phyloP scores from a whole-genome alignment of 176 grass and related monocot genomes.

The Secale cereale region DNA sequence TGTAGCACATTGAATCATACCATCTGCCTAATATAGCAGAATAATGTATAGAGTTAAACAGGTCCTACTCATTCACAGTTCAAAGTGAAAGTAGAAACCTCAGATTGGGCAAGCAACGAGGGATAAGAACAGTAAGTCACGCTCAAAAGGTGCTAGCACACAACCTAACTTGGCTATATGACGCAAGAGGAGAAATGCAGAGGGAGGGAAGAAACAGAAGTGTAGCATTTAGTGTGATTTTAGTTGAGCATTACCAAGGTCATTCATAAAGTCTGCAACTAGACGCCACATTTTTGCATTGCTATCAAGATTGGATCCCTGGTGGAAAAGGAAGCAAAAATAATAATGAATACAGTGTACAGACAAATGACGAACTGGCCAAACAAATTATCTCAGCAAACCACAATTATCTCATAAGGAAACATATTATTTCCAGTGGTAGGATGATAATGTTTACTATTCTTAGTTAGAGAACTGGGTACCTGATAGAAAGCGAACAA shows the following conservation, averaged over 20 bases:
- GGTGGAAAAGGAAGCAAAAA: constrained; percentile 33
- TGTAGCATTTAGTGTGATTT: neutral
- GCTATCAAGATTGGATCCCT: constrained; percentile 94
- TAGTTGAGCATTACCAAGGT: constrained; percentile 67
- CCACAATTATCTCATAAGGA: neutral
- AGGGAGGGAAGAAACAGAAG: neutral
- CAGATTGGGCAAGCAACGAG: neutral
- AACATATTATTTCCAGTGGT: neutral
- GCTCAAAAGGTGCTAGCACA: constrained; percentile 4
- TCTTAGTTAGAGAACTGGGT: neutral
- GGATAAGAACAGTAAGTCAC: neutral
- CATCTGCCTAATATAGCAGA: neutral
- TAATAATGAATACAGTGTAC: constrained; percentile 29
- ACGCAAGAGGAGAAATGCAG: neutral
- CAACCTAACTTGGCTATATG: neutral
- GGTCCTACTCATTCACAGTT: neutral
- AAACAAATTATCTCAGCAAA: neutral
- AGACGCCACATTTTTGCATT: constrained; percentile 96
- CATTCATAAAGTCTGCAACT: constrained; percentile 99
- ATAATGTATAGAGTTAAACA: neutral
- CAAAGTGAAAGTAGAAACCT: neutral
- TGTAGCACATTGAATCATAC: neutral
- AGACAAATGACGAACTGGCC: neutral
- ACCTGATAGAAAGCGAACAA: constrained; percentile 99
- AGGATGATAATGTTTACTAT: constrained; percentile 1